Base-by-base conservation (phyloP, 1,284 basidiomycete genomes). In the Moesziomyces sp. region DNA sequence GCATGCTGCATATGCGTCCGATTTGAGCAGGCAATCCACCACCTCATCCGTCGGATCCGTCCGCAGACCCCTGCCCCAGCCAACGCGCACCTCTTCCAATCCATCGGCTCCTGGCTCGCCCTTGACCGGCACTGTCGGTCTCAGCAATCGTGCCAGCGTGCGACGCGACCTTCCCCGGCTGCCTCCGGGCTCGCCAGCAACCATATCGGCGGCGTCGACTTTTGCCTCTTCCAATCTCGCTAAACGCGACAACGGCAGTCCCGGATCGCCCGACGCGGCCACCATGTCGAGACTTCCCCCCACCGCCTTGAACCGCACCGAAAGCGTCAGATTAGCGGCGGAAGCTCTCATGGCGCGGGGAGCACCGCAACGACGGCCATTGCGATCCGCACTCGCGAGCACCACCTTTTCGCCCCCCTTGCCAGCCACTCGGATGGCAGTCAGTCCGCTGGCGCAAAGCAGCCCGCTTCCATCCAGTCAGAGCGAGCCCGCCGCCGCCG, bases 301-400 rank as follows among this genome's bases (percentile, higher is more conserved):
- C 6, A 42, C 53, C 6, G 65, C 70, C 1, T 59, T 80, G 38
- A 72, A 73, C 18, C 54, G 78, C 5, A 65, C 77, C 9, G 77
- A 80, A 19, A 79, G 75, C 44, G 69, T 79, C 21, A 58, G 77
- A 8, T 58, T 73, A 43, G 78, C 78, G 2, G 78, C 78, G n/a
- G 78, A 80, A 55, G 78, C 73, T 1, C 61, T 80, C 24, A 80
- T 80, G 78, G 70, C 76, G 10, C 35, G 77, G 21, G 78, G 78
- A 19, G 62, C 55, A 11, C 78, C 78, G 2, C 70, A 76, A 49
- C 42, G 78, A 30, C 58, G 70, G 14, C 70, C 74, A 0, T 55
- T 73, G 10, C 58, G 66, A 13, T 70, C 62, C 30, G 64, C 74
- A 5, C 52, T 74, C 28, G 57, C 66, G 8, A 76, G 53, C 44